Conservation (phyloP, 768 basidiomycete species). For the Mrakia hoshinonis region DNA sequence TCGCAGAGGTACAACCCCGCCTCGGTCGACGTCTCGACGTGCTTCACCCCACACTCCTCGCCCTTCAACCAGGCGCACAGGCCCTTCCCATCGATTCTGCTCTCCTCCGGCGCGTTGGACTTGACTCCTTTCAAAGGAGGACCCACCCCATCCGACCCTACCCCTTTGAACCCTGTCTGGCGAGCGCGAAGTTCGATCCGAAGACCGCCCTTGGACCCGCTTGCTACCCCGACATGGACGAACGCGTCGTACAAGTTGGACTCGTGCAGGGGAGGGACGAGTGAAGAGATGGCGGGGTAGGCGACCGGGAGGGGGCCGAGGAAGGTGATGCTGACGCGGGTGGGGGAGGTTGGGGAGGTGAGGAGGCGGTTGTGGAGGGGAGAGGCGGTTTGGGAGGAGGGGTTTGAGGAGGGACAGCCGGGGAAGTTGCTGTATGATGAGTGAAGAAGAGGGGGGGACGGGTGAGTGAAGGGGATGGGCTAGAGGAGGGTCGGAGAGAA, state of each 20-base stretch:
- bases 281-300: background rate
- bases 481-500: too few species aligned
- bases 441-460: background rate
- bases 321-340: background rate
- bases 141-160: background rate
- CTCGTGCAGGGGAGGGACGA: constrained; percentile 1
- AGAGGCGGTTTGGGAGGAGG: background rate
- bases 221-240: background rate
- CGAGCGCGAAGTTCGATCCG: background rate
- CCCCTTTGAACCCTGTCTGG: background rate
- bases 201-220: background rate
- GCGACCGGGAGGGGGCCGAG: background rate
- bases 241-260: background rate
- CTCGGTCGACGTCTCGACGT: background rate
- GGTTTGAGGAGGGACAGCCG: background rate
- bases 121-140: background rate
- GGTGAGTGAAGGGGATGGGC: too few species aligned
- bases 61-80: background rate
- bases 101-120: background rate
- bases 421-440: background rate
- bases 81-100: background rate
- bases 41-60: background rate
- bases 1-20: background rate
- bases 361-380: background rate
- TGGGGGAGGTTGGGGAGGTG: background rate